A percentile compares a stretch with the other conserved stretches of the same genome.
phyloP scores from a whole-genome alignment of 2,329 filamentous ascomycete species.

The Apiospora phragmitis region DNA sequence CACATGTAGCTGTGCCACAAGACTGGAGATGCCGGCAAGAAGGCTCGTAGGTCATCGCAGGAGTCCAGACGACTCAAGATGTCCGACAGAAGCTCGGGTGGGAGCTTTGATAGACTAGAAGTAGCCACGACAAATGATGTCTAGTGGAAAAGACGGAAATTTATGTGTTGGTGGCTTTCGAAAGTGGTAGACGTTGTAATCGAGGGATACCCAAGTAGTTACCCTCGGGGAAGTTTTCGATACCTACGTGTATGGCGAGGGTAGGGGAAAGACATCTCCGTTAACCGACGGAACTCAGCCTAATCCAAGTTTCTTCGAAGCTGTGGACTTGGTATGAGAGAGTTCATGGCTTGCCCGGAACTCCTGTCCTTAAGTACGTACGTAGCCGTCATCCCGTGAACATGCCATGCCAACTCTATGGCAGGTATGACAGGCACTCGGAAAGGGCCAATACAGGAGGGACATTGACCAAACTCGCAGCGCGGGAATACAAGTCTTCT shows the following conservation, averaged over 20 bases:
- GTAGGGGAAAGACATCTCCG: background rate
- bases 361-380: background rate
- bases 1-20: background rate
- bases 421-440: too few species aligned
- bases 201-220: background rate
- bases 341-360: background rate
- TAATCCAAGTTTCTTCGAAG: background rate
- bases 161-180: background rate
- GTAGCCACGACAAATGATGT: background rate
- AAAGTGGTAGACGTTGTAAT: background rate
- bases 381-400: too few species aligned
- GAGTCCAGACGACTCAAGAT: background rate
- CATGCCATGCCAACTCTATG: too few species aligned
- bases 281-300: background rate
- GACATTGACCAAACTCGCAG: too few species aligned
- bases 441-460: too few species aligned
- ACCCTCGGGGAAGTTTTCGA: too few species aligned
- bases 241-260: background rate
- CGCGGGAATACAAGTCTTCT: too few species aligned
- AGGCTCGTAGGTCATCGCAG: background rate
- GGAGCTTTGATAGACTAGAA: background rate
- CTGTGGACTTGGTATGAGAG: background rate
- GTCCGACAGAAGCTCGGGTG: background rate
- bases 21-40: background rate
- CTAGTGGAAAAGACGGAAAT: too few species aligned